Conservation (phyloP, 2,329 filamentous ascomycete genomes). For the Talaromyces sp. region DNA sequence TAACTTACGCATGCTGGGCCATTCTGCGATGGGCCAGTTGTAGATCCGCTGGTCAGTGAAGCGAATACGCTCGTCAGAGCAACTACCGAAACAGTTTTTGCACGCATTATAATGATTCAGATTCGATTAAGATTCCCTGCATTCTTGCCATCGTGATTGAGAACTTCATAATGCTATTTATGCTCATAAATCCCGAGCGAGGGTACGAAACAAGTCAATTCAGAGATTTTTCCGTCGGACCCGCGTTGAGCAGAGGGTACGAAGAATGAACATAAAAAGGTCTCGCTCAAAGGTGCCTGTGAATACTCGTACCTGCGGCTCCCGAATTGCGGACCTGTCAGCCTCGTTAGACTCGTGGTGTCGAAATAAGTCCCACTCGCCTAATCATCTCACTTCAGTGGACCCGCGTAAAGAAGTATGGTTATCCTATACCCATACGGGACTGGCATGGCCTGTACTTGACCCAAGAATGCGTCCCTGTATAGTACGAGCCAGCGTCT, state of each 20-base stretch:
- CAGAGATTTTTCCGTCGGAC: background rate
- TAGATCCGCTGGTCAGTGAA: background rate
- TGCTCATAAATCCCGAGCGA: background rate
- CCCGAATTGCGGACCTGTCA: background rate
- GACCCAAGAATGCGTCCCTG: too few relatives aligned
- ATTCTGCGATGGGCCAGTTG: background rate
- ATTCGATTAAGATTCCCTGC: background rate
- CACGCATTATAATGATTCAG: background rate
- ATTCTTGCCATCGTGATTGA: background rate
- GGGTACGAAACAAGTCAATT: background rate
- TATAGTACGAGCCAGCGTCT: too few relatives aligned
- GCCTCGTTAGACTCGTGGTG: background rate
- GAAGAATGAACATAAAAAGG: too few relatives aligned
- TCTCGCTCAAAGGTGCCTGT: background rate
- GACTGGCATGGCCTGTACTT: too few relatives aligned
- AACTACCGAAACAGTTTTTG: background rate
- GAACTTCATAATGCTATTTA: background rate
- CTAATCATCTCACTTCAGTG: background rate
- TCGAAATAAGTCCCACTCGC: background rate
- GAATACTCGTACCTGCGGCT: background rate
- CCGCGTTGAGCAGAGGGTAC: background rate
- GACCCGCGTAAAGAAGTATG: background rate
- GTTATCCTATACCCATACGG: too few relatives aligned
- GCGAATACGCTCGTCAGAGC: background rate
- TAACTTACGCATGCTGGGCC: background rate